These are phyloP conservation scores for Chaetomiaceae sp. DNA, from an alignment of 2,329 filamentous ascomycete genomes.

Conservation along the genomic window DNA sequence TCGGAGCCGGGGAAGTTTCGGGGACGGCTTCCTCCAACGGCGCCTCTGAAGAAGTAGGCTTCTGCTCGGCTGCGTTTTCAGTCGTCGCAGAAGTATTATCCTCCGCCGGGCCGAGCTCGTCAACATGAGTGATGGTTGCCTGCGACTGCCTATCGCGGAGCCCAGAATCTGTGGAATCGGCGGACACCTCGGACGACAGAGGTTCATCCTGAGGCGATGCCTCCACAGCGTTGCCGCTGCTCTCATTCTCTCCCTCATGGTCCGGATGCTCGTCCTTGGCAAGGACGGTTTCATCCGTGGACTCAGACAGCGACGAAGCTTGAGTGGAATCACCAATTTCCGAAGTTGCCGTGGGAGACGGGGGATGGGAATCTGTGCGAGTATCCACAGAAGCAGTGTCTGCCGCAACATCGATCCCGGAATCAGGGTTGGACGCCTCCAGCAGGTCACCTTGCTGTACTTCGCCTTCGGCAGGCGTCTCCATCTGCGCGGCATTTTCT, in stretches of 20 bases:
- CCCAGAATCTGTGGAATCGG: neutral
- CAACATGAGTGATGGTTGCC: neutral
- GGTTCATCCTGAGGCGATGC: neutral
- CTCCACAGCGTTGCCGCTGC: neutral
- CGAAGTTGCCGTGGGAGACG: constrained; percentile 52
- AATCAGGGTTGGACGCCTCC: constrained; percentile 48
- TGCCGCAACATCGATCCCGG: constrained; percentile 48
- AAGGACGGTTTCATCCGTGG: constrained; percentile 55
- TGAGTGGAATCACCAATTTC: constrained; percentile 57
- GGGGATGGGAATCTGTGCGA: constrained; percentile 53
- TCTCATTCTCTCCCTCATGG: neutral
- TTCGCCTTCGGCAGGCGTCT: constrained; percentile 27
- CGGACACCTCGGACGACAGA: neutral
- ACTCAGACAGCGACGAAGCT: constrained; percentile 60
- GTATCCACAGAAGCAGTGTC: constrained; percentile 47
- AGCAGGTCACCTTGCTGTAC: constrained; percentile 32
- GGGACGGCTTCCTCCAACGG: neutral
- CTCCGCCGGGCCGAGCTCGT: neutral
- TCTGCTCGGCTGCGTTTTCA: constrained; percentile 10
- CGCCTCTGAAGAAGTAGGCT: neutral
- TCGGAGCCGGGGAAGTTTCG: neutral
- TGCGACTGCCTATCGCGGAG: constrained; percentile 7
- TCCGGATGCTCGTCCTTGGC: constrained; percentile 33
- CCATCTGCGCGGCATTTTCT: constrained; percentile 25
- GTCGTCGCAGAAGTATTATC: constrained; percentile 8